phyloP scores from a whole-genome alignment of 768 basidiomycete genomes.

The Boletus rex-veris region DNA sequence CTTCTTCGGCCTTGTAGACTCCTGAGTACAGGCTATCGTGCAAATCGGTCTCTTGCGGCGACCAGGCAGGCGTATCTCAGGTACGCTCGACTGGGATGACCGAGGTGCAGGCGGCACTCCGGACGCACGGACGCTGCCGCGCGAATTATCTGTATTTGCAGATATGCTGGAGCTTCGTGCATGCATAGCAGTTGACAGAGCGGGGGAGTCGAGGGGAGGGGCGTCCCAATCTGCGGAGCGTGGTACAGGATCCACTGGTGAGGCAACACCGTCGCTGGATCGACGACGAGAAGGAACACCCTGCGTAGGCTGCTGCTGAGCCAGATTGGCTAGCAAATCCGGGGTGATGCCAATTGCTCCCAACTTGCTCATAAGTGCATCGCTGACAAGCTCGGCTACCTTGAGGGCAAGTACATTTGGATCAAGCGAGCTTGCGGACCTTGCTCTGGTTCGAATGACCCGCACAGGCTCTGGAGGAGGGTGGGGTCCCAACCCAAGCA shows the following conservation, averaged over 20 bases:
- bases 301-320: no score
- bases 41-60: background rate
- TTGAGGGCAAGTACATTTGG: background rate
- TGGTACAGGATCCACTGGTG: no score
- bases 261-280: no score
- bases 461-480: background rate
- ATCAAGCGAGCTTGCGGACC: background rate
- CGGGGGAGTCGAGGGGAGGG: accelerated
- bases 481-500: constrained; percentile 3
- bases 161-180: no score
- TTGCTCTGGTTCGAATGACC: background rate
- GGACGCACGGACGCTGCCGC: no score
- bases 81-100: background rate
- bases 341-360: background rate
- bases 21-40: background rate
- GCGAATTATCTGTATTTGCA: no score
- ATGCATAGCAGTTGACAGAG: no score
- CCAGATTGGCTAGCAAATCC: background rate
- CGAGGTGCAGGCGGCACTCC: background rate
- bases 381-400: background rate
- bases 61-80: background rate
- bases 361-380: background rate
- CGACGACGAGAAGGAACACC: background rate
- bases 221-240: accelerated
- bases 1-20: background rate